Conservation (phyloP, 208 protist species). For the Plasmodiophora brassicae region DNA sequence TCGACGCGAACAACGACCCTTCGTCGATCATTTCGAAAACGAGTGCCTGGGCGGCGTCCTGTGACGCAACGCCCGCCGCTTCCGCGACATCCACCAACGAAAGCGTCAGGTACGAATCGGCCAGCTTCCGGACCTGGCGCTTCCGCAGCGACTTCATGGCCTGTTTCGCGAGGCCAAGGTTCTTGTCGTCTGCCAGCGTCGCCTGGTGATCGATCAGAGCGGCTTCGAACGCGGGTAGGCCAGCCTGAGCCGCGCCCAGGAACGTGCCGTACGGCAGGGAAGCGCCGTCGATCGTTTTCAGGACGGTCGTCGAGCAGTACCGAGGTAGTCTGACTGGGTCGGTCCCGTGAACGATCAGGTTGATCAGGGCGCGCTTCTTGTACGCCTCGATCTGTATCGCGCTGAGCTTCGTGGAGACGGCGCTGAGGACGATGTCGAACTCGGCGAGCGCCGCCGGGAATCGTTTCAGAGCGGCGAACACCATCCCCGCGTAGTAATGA, state of each 20-base stretch:
- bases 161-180: constrained; percentile 17
- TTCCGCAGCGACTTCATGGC: neutral
- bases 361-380: neutral
- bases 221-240: neutral
- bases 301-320: neutral
- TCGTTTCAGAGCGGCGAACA: constrained; percentile 7
- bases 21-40: neutral
- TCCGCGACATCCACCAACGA: neutral
- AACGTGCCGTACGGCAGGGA: neutral
- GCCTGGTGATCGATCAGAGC: neutral
- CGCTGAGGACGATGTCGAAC: neutral
- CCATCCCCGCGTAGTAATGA: neutral
- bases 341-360: neutral
- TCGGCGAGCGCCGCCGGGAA: neutral
- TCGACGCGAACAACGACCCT: neutral
- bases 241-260: neutral
- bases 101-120: neutral
- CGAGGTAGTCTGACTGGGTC: neutral
- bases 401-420: neutral
- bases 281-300: neutral
- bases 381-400: neutral
- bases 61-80: neutral
- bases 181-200: neutral
- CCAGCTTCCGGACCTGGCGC: neutral
- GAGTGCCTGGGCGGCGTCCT: neutral